Percentiles rank a stretch among this genome's conserved stretches.
phyloP scores from a whole-genome alignment of 2,329 filamentous ascomycete genomes.

The Penicillium sclerotigenum region DNA sequence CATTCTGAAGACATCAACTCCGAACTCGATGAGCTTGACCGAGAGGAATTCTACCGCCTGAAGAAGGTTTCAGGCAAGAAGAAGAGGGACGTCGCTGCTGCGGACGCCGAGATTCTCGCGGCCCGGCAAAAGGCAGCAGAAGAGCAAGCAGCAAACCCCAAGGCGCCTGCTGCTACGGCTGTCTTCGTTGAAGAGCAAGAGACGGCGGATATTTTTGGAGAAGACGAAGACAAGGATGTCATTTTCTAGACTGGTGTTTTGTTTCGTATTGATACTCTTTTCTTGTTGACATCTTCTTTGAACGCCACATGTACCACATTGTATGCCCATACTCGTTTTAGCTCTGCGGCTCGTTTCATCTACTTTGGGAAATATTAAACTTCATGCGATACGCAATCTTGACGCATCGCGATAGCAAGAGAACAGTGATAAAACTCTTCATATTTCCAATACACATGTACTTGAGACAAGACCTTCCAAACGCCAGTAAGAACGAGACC shows the following conservation, averaged over 20 bases:
- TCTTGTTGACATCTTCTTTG: constrained; percentile 6
- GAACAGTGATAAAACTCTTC: constrained; percentile 7
- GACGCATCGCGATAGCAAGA: neutral
- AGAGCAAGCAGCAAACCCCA: constrained; percentile 56
- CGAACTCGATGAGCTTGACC: constrained; percentile 92
- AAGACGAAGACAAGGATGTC: constrained; percentile 76
- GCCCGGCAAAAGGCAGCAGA: constrained; percentile 29
- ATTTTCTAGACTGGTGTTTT: constrained; percentile 62
- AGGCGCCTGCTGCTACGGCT: constrained; percentile 35
- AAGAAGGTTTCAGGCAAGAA: constrained; percentile 93
- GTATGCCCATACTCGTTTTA: constrained; percentile 4
- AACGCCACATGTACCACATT: constrained; percentile 13
- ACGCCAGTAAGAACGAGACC: constrained; percentile 28
- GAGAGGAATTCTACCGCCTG: constrained; percentile 95
- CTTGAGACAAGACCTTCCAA: constrained; percentile 25
- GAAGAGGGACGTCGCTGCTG: constrained; percentile 68
- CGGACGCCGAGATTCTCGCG: constrained; percentile 71
- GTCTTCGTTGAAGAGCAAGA: constrained; percentile 42
- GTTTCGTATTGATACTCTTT: constrained; percentile 22
- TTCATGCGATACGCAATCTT: constrained; percentile 6
- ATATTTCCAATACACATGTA: constrained; percentile 15
- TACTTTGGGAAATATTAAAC: constrained; percentile 11
- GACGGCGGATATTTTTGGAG: constrained; percentile 66
- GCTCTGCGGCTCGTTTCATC: constrained; percentile 1
- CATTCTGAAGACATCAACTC: constrained; percentile 79